phyloP scores from a whole-genome alignment of 345 rosid genomes.

The Isatis tinctoria region DNA sequence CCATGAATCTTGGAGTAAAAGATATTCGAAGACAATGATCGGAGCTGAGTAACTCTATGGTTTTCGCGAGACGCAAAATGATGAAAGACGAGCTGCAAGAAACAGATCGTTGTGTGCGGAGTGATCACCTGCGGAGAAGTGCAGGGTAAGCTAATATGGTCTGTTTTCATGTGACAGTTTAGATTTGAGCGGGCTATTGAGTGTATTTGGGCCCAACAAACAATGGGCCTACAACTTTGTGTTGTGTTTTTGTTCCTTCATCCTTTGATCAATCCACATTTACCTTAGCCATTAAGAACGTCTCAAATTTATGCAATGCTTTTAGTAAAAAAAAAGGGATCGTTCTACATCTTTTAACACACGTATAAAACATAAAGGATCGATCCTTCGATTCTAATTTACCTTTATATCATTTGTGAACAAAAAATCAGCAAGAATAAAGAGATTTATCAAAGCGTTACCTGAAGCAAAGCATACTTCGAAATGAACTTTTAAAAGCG shows the following conservation, averaged over 20 bases:
- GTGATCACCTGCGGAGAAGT: not conserved
- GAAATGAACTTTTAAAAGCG: not conserved
- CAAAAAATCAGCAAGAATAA: slow-evolving; percentile 16
- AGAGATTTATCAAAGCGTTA: slow-evolving; percentile 15
- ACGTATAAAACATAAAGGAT: not conserved
- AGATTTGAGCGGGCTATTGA: not conserved
- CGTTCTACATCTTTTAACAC: not conserved
- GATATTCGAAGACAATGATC: slow-evolving; percentile 20
- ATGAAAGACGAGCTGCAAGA: slow-evolving; percentile 3
- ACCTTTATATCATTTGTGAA: not conserved
- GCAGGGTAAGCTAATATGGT: not conserved
- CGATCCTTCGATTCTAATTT: not conserved
- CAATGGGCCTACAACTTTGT: slow-evolving; percentile 7
- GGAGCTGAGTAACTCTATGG: slow-evolving; percentile 19
- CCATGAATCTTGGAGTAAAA: slow-evolving; percentile 5
- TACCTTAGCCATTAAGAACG: slow-evolving; percentile 22
- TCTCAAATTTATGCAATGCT: not conserved
- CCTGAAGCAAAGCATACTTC: slow-evolving; percentile 24
- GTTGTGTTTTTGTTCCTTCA: not conserved
- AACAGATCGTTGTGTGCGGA: slow-evolving; percentile 18
- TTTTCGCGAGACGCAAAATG: slow-evolving; percentile 12
- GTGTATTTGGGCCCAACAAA: slow-evolving; percentile 12
- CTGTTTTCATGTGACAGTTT: not conserved
- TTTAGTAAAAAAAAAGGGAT: not conserved
- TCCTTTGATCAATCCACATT: not conserved